Base-by-base conservation (phyloP, 108 stramenopile genomes). In the Fistulifera solaris region DNA sequence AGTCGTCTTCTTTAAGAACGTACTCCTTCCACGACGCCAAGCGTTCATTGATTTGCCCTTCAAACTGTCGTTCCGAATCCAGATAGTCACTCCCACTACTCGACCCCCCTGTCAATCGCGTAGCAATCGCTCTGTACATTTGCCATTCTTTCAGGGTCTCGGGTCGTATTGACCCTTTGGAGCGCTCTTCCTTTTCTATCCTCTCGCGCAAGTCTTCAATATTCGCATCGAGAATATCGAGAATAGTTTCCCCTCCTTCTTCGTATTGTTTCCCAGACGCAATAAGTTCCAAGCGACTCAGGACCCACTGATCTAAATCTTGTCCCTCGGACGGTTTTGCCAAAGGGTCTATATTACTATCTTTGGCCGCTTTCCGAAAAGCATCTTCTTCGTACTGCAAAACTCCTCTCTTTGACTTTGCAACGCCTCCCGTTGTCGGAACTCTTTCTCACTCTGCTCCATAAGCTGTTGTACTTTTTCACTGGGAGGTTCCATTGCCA, bases 61-160 rank as follows among this genome's bases (percentile, higher is more conserved):
- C 26, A 11, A 27, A 42, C 47, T 72, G 23, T 22, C 21, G 19
- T 4, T 28, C 48, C 18, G 8, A 25, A 8, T 24, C 27, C 15
- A 21, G 19, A 14, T 49, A 21, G 1, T 24, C 47, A 10, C 48
- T 25, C 48, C 44, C 45, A 16, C 27, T 52, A 3, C 8, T n/a
- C n/a, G n/a, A n/a, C 6, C 8, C 31, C 31, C 31, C 31, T 6
- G 31, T 35, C 12, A 70, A 40, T 21, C 65, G 60, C 10, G 70
- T 67, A 13, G 66, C 62, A 27, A 78, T 73, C 12, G 70, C 56
- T 63, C 63, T 39, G 52, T 73, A 78, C 66, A 71, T 78, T 64
- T 78, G 70, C 71, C 71, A 78, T 47, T 78, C 77, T 43, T 71
- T 71, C 59, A 68, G 61, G 45, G 66, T 65, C 39, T 78, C 67